phyloP scores from a whole-genome alignment of 2,329 filamentous ascomycete species.

The Alternaria triticina region DNA sequence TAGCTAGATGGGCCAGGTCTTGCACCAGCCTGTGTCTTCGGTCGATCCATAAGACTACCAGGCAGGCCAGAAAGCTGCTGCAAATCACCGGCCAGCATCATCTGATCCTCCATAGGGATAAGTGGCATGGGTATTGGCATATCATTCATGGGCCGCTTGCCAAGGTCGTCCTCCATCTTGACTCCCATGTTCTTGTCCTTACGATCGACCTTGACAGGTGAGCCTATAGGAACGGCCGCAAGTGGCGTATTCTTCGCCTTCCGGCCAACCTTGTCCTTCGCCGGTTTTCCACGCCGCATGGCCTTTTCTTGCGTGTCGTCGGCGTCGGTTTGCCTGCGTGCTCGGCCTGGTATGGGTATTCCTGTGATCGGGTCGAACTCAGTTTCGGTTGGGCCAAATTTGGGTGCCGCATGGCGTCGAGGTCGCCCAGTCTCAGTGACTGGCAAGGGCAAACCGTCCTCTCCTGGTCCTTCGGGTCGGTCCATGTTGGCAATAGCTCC shows the following conservation, averaged over 20 bases:
- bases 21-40: constrained; percentile 39
- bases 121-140: constrained; percentile 35
- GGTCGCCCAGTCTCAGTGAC: constrained; percentile 58
- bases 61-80: constrained; percentile 23
- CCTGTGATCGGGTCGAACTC: constrained; percentile 63
- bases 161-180: constrained; percentile 43
- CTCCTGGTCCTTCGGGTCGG: constrained; percentile 47
- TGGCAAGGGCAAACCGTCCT: constrained; percentile 47
- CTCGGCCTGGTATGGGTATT: constrained; percentile 44
- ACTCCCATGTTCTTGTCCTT: constrained; percentile 40
- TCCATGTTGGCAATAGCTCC: constrained; percentile 63
- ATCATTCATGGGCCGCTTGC: constrained; percentile 36
- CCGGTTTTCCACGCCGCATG: constrained; percentile 52
- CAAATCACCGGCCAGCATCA: constrained; percentile 29
- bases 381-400: constrained; percentile 69
- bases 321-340: constrained; percentile 39
- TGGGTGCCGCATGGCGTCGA: constrained; percentile 67
- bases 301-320: constrained; percentile 43
- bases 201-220: constrained; percentile 44
- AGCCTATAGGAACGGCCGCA: constrained; percentile 46
- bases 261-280: constrained; percentile 48
- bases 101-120: constrained; percentile 34
- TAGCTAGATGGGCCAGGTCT: constrained; percentile 77
- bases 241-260: constrained; percentile 52
- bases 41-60: constrained; percentile 44